phyloP scores from a whole-genome alignment of 2,329 filamentous ascomycete species.

The Talaromyces sp. region DNA sequence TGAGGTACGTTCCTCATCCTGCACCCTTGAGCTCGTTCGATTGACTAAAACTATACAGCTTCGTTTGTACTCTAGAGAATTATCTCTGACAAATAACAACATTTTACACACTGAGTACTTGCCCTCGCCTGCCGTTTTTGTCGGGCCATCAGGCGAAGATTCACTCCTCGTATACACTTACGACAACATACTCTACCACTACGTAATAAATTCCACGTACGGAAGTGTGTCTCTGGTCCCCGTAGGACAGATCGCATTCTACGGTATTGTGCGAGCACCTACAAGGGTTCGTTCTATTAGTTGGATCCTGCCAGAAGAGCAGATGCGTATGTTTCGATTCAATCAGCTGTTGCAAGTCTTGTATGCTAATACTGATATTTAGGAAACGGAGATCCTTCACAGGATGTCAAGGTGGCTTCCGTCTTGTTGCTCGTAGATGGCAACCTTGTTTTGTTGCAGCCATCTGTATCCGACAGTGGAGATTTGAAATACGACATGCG shows the following conservation, averaged over 20 bases:
- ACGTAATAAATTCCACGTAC: conserved; percentile 70
- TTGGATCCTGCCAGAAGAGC: conserved; percentile 90
- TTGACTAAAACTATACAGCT: conserved; percentile 45
- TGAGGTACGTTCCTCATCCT: conserved; percentile 49
- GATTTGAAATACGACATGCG: conserved; percentile 98
- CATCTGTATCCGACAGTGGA: conserved; percentile 73
- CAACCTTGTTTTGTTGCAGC: conserved; percentile 87
- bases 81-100: conserved; percentile 65
- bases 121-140: conserved; percentile 79
- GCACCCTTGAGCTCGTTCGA: not conserved
- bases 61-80: conserved; percentile 87
- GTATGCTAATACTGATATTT: conserved; percentile 17
- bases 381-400: conserved; percentile 85
- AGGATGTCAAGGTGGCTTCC: conserved; percentile 88
- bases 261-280: conserved; percentile 91
- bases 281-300: conserved; percentile 87
- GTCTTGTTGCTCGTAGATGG: conserved; percentile 96
- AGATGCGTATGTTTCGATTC: conserved; percentile 56
- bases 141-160: conserved; percentile 85
- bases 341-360: not conserved
- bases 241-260: conserved; percentile 96
- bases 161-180: conserved; percentile 95
- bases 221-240: conserved; percentile 74
- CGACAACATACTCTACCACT: conserved; percentile 93
- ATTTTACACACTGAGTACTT: conserved; percentile 72